Base-by-base conservation (phyloP, 2,329 filamentous ascomycete genomes). In the Colletotrichum caudatum region DNA sequence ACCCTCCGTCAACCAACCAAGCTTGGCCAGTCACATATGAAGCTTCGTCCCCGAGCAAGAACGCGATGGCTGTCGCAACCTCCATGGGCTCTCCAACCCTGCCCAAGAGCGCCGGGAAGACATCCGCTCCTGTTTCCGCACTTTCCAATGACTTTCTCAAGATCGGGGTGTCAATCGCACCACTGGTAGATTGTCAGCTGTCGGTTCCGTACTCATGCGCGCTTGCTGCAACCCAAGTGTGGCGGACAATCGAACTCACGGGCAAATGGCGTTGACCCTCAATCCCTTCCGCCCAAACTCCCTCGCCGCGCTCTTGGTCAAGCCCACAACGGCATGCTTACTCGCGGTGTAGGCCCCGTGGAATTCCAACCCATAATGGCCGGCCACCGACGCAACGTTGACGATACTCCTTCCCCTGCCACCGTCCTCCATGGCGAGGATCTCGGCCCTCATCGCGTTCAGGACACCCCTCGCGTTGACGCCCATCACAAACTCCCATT, bases 381-480 rank as follows among this genome's bases (percentile, higher is more conserved):
- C 85, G 12, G 82, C 81, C 14, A 80, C 78, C 69, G 81, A 83
- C 8, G 81, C 75, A 16, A 82, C 81, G 74, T 84, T 86, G 60
- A 87, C 85, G 59, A 87, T 83, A 74, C 82, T 83, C 0, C 81
- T 84, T 2, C 64, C 64, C 18, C 63, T 68, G 0, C 58, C 64
- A 16, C 78, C 74, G 9, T 79, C 76, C 37, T 74, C 75, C 66
- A 88, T 83, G 0, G 78, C 78, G 18, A 77, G 79, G 14, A 89
- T 70, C 75, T 89, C 76, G n/a, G 84, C 83, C 20, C 85, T 78
- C 69, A 89, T 71, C 69, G 85, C 87, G 61, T 86, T 83, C 77
- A 88, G 85, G 37, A 85, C 77, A 6, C 87, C 86, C 9, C 76
- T 81, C 9, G 83, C 70, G 74, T 88, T 87, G 12, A 87, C 82